These are phyloP conservation scores for Hanseniaspora gamundiae DNA, from an alignment of 1,139 yeast genomes.

Conservation along the genomic window DNA sequence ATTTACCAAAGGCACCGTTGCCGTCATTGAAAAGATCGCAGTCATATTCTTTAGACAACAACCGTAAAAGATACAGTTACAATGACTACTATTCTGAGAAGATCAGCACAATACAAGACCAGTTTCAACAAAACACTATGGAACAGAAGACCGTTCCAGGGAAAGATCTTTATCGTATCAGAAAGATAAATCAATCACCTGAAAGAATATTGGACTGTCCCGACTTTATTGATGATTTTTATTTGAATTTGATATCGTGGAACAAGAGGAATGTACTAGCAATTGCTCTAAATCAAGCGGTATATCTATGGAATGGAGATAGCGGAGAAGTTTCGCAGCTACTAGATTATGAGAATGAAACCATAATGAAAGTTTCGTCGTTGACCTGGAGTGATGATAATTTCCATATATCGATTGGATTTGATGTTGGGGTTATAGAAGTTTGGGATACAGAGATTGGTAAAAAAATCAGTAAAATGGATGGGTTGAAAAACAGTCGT, in stretches of 20 bases:
- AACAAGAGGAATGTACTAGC: conserved; percentile 74
- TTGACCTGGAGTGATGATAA: conserved; percentile 91
- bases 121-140: no score
- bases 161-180: conserved; percentile 21
- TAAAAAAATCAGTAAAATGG: conserved; percentile 65
- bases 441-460: conserved; percentile 88
- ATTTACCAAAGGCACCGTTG: conserved; percentile 77
- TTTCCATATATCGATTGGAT: conserved; percentile 73
- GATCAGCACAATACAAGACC: not conserved
- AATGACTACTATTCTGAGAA: not conserved
- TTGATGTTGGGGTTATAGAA: conserved; percentile 74
- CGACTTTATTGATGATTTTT: conserved; percentile 85
- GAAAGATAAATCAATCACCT: conserved; percentile 80
- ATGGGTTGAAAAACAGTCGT: conserved; percentile 55
- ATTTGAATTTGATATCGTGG: conserved; percentile 82
- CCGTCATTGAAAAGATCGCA: conserved; percentile 19
- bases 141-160: not conserved
- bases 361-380: conserved; percentile 33
- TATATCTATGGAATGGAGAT: conserved; percentile 88
- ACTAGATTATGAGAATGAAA: conserved; percentile 29
- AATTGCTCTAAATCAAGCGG: conserved; percentile 73
- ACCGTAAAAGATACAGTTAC: not conserved
- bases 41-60: conserved; percentile 18
- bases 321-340: conserved; percentile 68
- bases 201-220: conserved; percentile 95